phyloP scores from a whole-genome alignment of 2,329 filamentous ascomycete genomes.

The Colletotrichum sp. region DNA sequence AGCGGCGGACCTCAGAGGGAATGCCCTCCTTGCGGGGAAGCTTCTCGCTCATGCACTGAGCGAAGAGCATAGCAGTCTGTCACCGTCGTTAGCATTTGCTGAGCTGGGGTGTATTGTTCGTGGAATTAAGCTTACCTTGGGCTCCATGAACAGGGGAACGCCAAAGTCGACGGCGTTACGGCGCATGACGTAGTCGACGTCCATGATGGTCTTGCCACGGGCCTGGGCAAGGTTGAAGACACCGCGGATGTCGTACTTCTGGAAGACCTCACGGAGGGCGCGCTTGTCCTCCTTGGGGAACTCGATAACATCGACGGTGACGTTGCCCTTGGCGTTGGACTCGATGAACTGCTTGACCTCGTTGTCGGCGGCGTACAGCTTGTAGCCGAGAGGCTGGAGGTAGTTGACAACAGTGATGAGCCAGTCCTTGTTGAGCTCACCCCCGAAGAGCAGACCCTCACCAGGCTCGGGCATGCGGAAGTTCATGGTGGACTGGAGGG shows the following conservation, averaged over 20 bases:
- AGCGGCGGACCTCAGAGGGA: constrained; percentile 87
- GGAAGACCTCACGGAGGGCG: constrained; percentile 90
- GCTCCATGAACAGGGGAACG: constrained; percentile 97
- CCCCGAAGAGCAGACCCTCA: constrained; percentile 93
- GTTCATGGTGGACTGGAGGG: constrained; percentile 97
- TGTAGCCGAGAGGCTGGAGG: constrained; percentile 89
- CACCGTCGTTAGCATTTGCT: constrained; percentile 32
- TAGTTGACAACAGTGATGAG: constrained; percentile 85
- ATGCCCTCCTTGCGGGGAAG: constrained; percentile 88
- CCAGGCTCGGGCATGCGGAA: constrained; percentile 95
- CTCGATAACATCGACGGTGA: constrained; percentile 87
- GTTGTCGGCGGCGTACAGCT: constrained; percentile 84
- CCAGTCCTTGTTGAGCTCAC: constrained; percentile 74
- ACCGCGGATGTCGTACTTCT: constrained; percentile 95
- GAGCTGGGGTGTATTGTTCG: background rate
- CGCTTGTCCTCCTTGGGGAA: constrained; percentile 98
- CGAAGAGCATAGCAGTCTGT: constrained; percentile 93
- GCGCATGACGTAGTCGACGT: constrained; percentile 98
- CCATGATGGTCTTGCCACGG: constrained; percentile 81
- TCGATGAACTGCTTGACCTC: constrained; percentile 87
- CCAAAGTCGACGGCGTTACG: constrained; percentile 98
- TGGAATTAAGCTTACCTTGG: constrained; percentile 67
- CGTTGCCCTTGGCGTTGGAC: constrained; percentile 67
- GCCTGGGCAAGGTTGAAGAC: constrained; percentile 92
- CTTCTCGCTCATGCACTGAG: constrained; percentile 97